Base-by-base conservation (phyloP, 371 early-diverging fungal species). In the Syncephalis fuscata region DNA sequence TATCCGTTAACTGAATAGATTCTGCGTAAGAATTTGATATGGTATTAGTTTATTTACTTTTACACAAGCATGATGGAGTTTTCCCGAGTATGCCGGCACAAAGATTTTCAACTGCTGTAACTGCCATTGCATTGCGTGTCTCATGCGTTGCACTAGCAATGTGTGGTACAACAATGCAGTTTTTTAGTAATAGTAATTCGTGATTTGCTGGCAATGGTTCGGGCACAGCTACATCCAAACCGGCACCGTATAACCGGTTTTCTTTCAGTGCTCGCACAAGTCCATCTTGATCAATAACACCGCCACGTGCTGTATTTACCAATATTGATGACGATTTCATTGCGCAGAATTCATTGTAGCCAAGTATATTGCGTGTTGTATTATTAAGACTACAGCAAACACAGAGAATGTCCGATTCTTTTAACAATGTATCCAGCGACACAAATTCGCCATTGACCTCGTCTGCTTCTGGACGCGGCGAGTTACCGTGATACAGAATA, bases 221-320 rank as follows among this genome's bases (percentile, higher is more conserved):
- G 0, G 91, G 91, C 17, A 76, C 77, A 0, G 88, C 86, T 5
- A 90, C 91, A 62, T 91, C 91, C 46, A 90, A 56, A 25, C 85
- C 92, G 3, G 74, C 85, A 21, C 74, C 76, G 8, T 69, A 84
- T 38, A 85, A 59, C 39, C 59, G 52, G 0, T 68, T 66, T n/a
- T 71, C 67, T 15, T 73, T 60, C 44, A 92, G 58, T 3, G 88
- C 89, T 2, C 60, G 65, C 22, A 74, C 66, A 23, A 92, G 59
- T 52, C 71, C 87, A 27, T 71, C 71, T 55, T 87, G 86, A 46
- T 83, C 56, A 10, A 92, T 74, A 41, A 90, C 68, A 8, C 73
- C 75, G 22, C 90, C 92, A 19, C 92, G 67, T 0, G 88, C 78
- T 1, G 77, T 74, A 55, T 92, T 92, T 20, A 88, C 76, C 57